Evolutionary conservation across 2,329 filamentous ascomycete species (phyloP).

Genomic region (Aspergillus oerlinghausenensis): DNA sequence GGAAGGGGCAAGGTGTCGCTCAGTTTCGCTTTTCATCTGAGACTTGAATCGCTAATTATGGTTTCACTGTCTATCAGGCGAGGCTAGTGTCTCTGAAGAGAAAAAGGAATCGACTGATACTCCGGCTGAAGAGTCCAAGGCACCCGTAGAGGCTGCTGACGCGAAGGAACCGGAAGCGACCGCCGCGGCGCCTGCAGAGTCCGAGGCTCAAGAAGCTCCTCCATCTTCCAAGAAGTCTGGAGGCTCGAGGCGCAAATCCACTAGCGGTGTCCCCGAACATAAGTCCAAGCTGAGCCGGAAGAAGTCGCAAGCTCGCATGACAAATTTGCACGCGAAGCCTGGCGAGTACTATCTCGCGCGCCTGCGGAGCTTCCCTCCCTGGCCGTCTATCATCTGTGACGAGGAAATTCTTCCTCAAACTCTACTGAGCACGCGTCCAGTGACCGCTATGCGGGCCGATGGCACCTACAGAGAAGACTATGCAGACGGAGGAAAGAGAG

Average conservation of each 20-base stretch:
- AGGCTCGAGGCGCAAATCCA: conserved; percentile 65
- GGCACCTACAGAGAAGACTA: conserved; percentile 85
- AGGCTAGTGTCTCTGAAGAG: conserved; percentile 19
- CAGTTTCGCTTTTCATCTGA: neutral
- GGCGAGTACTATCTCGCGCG: conserved; percentile 90
- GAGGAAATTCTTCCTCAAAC: conserved; percentile 85
- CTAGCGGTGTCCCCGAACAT: conserved; percentile 57
- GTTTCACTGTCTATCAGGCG: conserved; percentile 12
- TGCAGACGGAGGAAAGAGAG: conserved; percentile 80
- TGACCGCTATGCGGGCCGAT: conserved; percentile 75
- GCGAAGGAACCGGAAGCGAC: conserved; percentile 21
- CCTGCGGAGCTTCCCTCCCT: conserved; percentile 89
- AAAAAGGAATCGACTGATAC: conserved; percentile 25
- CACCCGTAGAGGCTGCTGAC: conserved; percentile 19
- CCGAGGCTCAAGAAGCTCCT: conserved; percentile 45
- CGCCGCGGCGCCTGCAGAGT: conserved; percentile 20
- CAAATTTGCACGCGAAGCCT: conserved; percentile 74
- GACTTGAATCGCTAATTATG: conserved; percentile 7
- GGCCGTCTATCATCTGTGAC: conserved; percentile 91
- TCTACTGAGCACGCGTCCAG: conserved; percentile 72
- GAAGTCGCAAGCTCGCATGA: conserved; percentile 68
- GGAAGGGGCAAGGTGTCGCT: conserved; percentile 5
- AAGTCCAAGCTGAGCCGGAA: conserved; percentile 80
- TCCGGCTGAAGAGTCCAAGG: conserved; percentile 25
- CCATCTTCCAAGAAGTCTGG: conserved; percentile 46